Evolutionary conservation across 306 rosid genomes (phyloP).

Genomic region (Lathyrus tuberosus): DNA sequence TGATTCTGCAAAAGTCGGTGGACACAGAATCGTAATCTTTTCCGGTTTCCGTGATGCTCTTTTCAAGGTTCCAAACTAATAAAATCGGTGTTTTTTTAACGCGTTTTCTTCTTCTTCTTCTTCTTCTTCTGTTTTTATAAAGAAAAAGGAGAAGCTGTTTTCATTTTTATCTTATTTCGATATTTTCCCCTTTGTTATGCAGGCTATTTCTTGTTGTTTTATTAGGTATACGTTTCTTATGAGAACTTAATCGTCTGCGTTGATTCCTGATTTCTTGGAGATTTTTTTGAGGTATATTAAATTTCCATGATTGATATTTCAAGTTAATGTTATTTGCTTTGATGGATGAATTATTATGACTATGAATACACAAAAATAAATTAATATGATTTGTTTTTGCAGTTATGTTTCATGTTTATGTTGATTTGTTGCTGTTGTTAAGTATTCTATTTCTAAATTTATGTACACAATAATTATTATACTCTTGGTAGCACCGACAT

Average conservation of each 20-base stretch:
- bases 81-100: background rate
- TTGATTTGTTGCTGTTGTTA: background rate
- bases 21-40: no score
- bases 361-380: background rate
- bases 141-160: background rate
- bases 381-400: constrained; percentile 4
- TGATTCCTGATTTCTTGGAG: constrained; percentile 27
- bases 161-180: background rate
- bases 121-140: constrained; percentile 3
- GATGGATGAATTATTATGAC: background rate
- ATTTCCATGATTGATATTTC: constrained; percentile 17
- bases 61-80: background rate
- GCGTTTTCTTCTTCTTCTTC: constrained; percentile 10
- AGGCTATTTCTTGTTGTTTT: constrained; percentile 42
- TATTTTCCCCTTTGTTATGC: constrained; percentile 29
- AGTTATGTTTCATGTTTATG: constrained; percentile 14
- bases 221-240: constrained; percentile 31
- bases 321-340: constrained; percentile 15
- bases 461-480: no score
- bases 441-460: no score
- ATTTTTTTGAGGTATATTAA: constrained; percentile 40
- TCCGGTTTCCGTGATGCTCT: no score
- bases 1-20: no score
- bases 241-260: constrained; percentile 40
- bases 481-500: no score